Base-by-base conservation (phyloP, 2,329 filamentous ascomycete species). In the Microdochium bolleyi region DNA sequence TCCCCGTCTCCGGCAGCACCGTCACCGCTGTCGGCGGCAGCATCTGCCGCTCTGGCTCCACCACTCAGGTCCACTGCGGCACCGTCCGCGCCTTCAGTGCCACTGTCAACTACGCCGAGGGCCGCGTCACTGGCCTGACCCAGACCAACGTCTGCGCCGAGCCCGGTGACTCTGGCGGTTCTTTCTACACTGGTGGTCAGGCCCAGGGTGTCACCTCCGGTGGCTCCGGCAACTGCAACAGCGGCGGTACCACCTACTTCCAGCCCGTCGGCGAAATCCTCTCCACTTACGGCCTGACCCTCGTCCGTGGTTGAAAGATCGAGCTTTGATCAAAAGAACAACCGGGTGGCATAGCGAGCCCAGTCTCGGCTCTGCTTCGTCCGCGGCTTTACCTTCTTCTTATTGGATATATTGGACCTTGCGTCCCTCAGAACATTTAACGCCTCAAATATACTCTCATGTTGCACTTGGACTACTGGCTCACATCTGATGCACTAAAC, bases 171-270 rank as follows among this genome's bases (percentile, higher is more conserved):
- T 72, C 69, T 50, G 69, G 69, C 52, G 69, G 69, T 54, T 67
- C 69, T 32, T 71, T 61, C 53, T 71, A 70, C 67, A 60, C 67
- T 53, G 69, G 69, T 50, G 49, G 67, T 52, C 69, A 72, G 64
- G 69, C 69, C 54, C 69, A 72, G 64, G 69, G 69, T 61, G 69
- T 72, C 57, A 70, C 68, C 57, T 72, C 69, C 1, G 69, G 69
- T 61, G 69, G 69, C 57, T 67, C 62, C 50, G 69, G 69, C 48
- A 54, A 70, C 67, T 72, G 69, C 65, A 49, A 37, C n/a, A 44
- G 34, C 30, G 69, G 69, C 53, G 69, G 69, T 34, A 61, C 52
- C 0, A 72, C 69, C 55, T 72, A 67, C 62, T 72, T 71, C 67
- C 69, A 71, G 63, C 70, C 70, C 53, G 66, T 72, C 48, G 70